Evolutionary conservation across 179 eudicot species (phyloP).

Genomic region (Spergularia azorica): DNA sequence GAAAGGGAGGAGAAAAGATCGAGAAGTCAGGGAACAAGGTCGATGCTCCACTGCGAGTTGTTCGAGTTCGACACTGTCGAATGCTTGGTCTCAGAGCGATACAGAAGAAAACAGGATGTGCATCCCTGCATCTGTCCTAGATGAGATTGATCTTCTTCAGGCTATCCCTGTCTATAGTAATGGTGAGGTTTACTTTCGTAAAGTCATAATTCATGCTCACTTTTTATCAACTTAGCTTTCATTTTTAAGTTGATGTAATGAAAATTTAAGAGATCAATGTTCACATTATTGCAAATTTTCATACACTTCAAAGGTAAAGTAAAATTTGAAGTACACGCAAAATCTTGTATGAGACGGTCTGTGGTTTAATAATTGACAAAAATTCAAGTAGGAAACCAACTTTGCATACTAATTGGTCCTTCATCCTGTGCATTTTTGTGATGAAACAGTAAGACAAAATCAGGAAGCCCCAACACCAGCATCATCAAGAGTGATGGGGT

Average conservation of each 20-base stretch:
- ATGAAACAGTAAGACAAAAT: constrained; percentile 27
- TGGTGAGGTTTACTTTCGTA: constrained; percentile 32
- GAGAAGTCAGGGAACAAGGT: constrained; percentile 21
- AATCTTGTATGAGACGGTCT: no score
- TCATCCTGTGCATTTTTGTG: neutral
- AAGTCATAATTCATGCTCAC: no score
- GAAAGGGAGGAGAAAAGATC: neutral
- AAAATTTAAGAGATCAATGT: no score
- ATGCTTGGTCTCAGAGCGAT: constrained; percentile 42
- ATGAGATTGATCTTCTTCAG: constrained; percentile 41
- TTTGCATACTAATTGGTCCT: neutral
- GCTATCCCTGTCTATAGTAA: constrained; percentile 31
- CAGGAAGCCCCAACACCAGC: constrained; percentile 6
- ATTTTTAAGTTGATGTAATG: no score
- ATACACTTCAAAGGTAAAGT: no score
- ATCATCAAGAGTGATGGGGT: constrained; percentile 8
- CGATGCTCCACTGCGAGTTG: constrained; percentile 36
- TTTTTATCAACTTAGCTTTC: no score
- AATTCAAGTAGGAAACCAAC: no score
- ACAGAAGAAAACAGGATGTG: constrained; percentile 29
- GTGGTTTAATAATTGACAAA: no score
- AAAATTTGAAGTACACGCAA: no score
- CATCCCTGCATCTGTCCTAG: constrained; percentile 68
- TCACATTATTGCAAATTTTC: no score
- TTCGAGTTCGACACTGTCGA: constrained; percentile 34